A percentile compares a stretch with the other conserved stretches of the same genome.
These are phyloP conservation scores for Herpotrichia juniperi DNA, from an alignment of 2,329 filamentous ascomycete species.

Conservation along the genomic window DNA sequence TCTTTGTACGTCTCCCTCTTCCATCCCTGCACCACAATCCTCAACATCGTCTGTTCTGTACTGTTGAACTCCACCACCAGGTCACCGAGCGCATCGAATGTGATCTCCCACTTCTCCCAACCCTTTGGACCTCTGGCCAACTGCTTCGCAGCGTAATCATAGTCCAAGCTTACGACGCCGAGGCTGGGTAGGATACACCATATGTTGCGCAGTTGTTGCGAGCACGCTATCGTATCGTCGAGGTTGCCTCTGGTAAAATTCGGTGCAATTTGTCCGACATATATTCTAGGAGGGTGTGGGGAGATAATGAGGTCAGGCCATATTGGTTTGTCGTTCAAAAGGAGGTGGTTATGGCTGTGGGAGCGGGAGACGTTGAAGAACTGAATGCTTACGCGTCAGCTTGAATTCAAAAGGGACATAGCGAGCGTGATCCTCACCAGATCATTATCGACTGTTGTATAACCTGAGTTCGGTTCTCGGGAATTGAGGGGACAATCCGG, in stretches of 20 bases:
- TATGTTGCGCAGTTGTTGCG: constrained; percentile 3
- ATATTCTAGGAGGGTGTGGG: constrained; percentile 28
- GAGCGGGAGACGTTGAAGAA: constrained; percentile 40
- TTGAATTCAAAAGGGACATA: background rate
- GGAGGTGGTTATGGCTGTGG: constrained; percentile 29
- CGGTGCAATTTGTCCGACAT: constrained; percentile 20
- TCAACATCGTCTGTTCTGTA: constrained; percentile 31
- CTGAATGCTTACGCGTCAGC: constrained; percentile 16
- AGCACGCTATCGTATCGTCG: constrained; percentile 25
- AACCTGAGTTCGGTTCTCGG: background rate
- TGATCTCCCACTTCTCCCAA: constrained; percentile 30
- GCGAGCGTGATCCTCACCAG: constrained; percentile 22
- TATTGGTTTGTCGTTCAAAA: constrained; percentile 31
- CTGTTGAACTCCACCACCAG: constrained; percentile 25
- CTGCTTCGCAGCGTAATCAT: constrained; percentile 29
- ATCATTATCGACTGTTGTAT: constrained; percentile 22
- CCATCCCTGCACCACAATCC: constrained; percentile 31
- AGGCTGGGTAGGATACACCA: constrained; percentile 17
- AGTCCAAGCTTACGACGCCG: constrained; percentile 11
- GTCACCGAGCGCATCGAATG: constrained; percentile 37
- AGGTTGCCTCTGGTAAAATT: constrained; percentile 35
- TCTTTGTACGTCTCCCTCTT: constrained; percentile 14
- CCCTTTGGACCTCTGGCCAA: constrained; percentile 13
- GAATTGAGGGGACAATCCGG: constrained; percentile 28
- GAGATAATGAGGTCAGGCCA: constrained; percentile 31